Conservation (phyloP, 1,284 basidiomycete species). For the Waitea zeae region DNA sequence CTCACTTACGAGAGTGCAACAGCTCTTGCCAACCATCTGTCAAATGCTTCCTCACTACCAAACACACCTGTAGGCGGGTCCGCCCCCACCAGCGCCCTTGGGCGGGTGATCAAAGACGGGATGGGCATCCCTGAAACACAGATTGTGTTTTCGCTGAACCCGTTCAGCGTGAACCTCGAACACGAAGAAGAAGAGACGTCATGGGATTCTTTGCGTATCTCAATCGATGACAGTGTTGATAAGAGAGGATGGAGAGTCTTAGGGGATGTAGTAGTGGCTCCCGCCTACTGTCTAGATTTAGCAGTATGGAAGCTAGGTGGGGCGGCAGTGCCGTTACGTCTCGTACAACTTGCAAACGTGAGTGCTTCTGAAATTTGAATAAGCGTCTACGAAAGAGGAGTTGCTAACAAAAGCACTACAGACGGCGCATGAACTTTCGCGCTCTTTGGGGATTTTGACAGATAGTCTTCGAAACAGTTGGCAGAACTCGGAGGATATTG, state of each 20-base stretch:
- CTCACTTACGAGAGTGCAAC: conserved; percentile 66
- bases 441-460: conserved; percentile 54
- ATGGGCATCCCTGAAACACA: conserved; percentile 23
- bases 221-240: conserved; percentile 3
- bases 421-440: conserved; percentile 58
- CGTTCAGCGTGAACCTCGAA: conserved; percentile 13
- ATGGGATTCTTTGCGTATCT: neutral
- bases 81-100: conserved; percentile 21
- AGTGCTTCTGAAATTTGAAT: conserved; percentile 9
- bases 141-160: conserved; percentile 33
- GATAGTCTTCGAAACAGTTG: conserved; percentile 73
- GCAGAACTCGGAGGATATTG: conserved; percentile 89
- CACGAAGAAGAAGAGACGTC: neutral
- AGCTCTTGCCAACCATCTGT: conserved; percentile 56
- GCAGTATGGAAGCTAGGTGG: conserved; percentile 78
- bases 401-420: no score
- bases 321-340: conserved; percentile 51
- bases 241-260: conserved; percentile 19
- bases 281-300: conserved; percentile 51
- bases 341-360: conserved; percentile 68
- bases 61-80: conserved; percentile 13
- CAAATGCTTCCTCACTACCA: conserved; percentile 12
- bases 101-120: conserved; percentile 38
- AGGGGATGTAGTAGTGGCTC: conserved; percentile 47
- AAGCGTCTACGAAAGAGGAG: no score